Percentiles rank a stretch among this genome's conserved stretches.
These are phyloP conservation scores for Trypanosoma cruzi DNA, from an alignment of 208 protist genomes.

Conservation along the genomic window DNA sequence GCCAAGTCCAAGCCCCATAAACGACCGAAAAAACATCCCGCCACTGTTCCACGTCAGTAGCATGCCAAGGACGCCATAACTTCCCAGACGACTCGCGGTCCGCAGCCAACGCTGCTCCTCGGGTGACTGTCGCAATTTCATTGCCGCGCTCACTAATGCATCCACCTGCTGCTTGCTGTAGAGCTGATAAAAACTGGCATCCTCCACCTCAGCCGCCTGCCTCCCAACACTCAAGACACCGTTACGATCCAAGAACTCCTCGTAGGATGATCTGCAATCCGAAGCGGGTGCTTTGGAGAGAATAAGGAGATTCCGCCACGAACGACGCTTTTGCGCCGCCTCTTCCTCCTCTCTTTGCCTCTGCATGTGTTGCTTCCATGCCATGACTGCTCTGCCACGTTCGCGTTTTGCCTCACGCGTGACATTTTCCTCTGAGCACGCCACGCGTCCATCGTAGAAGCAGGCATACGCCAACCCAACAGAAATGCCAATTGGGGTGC, in stretches of 20 bases:
- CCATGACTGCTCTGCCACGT: slow-evolving; percentile 33
- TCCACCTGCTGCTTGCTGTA: slow-evolving; percentile 74
- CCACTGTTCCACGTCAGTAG: slow-evolving; percentile 80
- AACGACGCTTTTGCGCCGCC: slow-evolving; percentile 22
- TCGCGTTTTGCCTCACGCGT: slow-evolving; percentile 23
- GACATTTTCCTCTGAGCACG: slow-evolving; percentile 25
- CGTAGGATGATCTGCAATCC: slow-evolving; percentile 15
- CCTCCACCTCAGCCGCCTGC: slow-evolving; percentile 16
- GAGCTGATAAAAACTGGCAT: slow-evolving; percentile 23
- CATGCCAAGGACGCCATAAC: slow-evolving; percentile 62
- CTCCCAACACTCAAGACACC: slow-evolving; percentile 26
- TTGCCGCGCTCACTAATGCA: slow-evolving; percentile 52
- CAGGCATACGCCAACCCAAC: slow-evolving; percentile 43
- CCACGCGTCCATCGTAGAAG: slow-evolving; percentile 21
- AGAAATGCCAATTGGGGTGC: slow-evolving; percentile 47
- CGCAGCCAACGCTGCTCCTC: slow-evolving; percentile 72
- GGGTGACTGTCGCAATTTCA: slow-evolving; percentile 40
- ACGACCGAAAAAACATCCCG: slow-evolving; percentile 46
- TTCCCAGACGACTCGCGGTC: slow-evolving; percentile 48
- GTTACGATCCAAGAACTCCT: slow-evolving; percentile 30
- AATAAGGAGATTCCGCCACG: slow-evolving; percentile 21
- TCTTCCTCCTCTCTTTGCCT: slow-evolving; percentile 24
- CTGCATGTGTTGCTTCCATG: slow-evolving; percentile 31
- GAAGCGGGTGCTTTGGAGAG: background rate
- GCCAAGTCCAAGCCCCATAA: slow-evolving; percentile 73